Evolutionary conservation across 2,329 filamentous ascomycete genomes (phyloP).

Genomic region (Penicillium sp.): DNA sequence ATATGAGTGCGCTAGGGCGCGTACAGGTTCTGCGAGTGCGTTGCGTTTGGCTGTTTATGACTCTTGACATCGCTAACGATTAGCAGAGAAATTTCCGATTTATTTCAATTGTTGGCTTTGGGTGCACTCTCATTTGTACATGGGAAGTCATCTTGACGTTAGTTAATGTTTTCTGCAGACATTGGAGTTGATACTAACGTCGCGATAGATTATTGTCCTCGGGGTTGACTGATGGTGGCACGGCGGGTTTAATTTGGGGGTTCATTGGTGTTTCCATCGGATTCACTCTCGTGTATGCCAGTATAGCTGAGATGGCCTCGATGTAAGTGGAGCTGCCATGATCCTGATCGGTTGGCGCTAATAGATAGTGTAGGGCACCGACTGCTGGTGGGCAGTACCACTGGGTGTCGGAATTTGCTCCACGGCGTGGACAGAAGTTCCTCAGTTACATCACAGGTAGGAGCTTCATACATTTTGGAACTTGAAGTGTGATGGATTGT

Average conservation of each 20-base stretch:
- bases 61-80: conserved; percentile 2
- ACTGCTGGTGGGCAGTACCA: conserved; percentile 42
- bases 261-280: conserved; percentile 35
- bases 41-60: conserved; percentile 14
- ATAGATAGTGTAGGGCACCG: conserved; percentile 33
- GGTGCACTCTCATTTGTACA: conserved; percentile 44
- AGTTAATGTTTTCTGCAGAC: conserved; percentile 8
- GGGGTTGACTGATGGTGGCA: conserved; percentile 39
- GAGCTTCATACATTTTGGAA: background rate
- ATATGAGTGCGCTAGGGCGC: conserved; percentile 42
- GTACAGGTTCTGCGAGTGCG: conserved; percentile 41
- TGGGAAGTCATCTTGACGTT: conserved; percentile 47
- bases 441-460: conserved; percentile 49
- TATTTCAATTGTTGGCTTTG: conserved; percentile 48
- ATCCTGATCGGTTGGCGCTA: background rate
- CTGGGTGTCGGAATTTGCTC: conserved; percentile 43
- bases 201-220: conserved; percentile 27
- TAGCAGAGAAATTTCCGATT: conserved; percentile 47
- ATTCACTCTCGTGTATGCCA: conserved; percentile 37
- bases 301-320: conserved; percentile 45
- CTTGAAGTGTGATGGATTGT: background rate
- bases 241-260: conserved; percentile 40
- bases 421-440: conserved; percentile 40
- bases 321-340: conserved; percentile 33
- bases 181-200: conserved; percentile 7